Evolutionary conservation across 2,329 filamentous ascomycete genomes (phyloP).

Genomic region (Fusarium haematococcum): DNA sequence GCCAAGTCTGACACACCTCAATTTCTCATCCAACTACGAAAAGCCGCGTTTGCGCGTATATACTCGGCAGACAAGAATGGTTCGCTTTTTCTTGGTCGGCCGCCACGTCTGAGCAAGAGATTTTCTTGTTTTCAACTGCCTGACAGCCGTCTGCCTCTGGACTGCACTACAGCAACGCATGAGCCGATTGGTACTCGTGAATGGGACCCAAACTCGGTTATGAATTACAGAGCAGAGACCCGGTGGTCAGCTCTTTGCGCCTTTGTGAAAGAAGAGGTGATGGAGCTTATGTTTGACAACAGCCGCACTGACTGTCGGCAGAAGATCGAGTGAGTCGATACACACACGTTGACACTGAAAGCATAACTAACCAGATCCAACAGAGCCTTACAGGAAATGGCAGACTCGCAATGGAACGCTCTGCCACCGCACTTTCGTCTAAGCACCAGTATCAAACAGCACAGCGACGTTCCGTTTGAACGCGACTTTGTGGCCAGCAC

Average conservation of each 20-base stretch:
- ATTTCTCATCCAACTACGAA: not conserved
- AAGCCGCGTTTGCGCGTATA: not conserved
- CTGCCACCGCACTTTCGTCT: not conserved
- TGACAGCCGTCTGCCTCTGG: not conserved
- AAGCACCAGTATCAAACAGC: not conserved
- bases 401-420: not conserved
- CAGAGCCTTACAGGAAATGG: not conserved
- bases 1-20: not conserved
- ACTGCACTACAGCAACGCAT: not conserved
- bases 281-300: not conserved
- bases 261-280: not conserved
- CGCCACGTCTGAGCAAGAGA: not conserved
- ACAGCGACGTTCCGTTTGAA: not conserved
- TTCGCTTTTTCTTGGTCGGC: not conserved
- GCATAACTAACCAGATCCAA: not conserved
- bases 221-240: not conserved
- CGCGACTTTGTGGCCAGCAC: not conserved
- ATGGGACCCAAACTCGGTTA: not conserved
- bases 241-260: not conserved
- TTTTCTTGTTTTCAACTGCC: not conserved
- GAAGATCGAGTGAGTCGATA: not conserved
- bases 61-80: not conserved
- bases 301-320: not conserved
- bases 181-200: not conserved
- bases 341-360: rapidly evolving